phyloP scores from a whole-genome alignment of 495 filamentous ascomycete genomes.

The Hamigera avellanea region DNA sequence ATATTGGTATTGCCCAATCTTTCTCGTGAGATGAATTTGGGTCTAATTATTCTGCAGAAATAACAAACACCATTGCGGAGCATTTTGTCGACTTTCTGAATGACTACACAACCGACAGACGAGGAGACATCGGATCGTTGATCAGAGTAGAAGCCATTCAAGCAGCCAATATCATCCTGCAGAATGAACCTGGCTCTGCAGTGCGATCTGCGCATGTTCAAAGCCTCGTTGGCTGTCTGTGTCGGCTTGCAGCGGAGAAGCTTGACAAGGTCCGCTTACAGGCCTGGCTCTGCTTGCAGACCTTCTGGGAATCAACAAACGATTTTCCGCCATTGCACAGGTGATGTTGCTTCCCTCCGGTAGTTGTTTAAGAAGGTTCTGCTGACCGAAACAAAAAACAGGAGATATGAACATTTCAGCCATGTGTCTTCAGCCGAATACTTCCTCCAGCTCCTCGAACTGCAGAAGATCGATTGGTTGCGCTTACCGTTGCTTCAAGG shows the following conservation, averaged over 20 bases:
- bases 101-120: slow-evolving; percentile 78
- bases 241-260: slow-evolving; percentile 72
- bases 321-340: slow-evolving; percentile 24
- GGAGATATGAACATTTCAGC: slow-evolving; percentile 34
- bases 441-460: slow-evolving; percentile 29
- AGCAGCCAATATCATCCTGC: slow-evolving; percentile 33
- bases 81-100: slow-evolving; percentile 47
- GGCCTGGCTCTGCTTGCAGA: slow-evolving; percentile 42
- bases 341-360: slow-evolving; percentile 7
- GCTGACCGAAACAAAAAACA: slow-evolving; percentile 23
- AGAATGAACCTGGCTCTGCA: slow-evolving; percentile 6
- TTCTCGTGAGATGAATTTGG: too few relatives aligned
- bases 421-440: slow-evolving; percentile 32
- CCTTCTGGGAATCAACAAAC: slow-evolving; percentile 22
- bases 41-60: slow-evolving; percentile 6
- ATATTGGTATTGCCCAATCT: slow-evolving; percentile 22
- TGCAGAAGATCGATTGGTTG: slow-evolving; percentile 26
- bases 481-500: slow-evolving; percentile 52
- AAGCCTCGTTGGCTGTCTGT: slow-evolving; percentile 33
- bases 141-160: slow-evolving; percentile 68
- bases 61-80: slow-evolving; percentile 13
- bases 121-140: slow-evolving; percentile 81
- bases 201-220: slow-evolving; percentile 12
- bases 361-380: background rate
- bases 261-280: slow-evolving; percentile 72